Conservation (phyloP, 2,329 filamentous ascomycete species). For the Thermothelomyces thermophilus region DNA sequence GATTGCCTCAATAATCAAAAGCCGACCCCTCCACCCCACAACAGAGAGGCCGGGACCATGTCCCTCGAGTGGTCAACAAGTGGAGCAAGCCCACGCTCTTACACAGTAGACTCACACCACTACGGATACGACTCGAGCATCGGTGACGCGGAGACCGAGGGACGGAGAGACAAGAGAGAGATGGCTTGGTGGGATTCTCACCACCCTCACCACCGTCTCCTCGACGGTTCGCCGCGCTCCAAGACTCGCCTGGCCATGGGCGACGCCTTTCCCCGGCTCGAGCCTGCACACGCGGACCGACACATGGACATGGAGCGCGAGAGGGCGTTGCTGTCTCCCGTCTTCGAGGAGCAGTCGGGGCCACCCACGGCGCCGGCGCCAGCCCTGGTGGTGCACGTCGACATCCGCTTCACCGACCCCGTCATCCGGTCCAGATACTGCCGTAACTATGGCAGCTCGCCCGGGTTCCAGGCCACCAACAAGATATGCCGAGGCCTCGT, state of each 20-base stretch:
- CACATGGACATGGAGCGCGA: slow-evolving; percentile 20
- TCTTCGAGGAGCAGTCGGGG: slow-evolving; percentile 18
- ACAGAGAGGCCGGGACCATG: no score
- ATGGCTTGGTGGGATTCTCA: slow-evolving; percentile 25
- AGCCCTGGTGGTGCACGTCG: slow-evolving; percentile 37
- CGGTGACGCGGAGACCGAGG: no score
- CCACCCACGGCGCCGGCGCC: slow-evolving; percentile 13
- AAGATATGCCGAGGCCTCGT: slow-evolving; percentile 44
- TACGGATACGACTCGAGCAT: no score
- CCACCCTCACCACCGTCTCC: slow-evolving; percentile 7
- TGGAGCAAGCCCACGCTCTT: slow-evolving; percentile 3
- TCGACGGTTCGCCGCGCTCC: slow-evolving; percentile 9
- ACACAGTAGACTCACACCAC: neutral
- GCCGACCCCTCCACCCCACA: slow-evolving; percentile 6
- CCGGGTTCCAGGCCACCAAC: slow-evolving; percentile 37
- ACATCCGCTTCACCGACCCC: slow-evolving; percentile 41
- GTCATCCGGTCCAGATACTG: slow-evolving; percentile 37
- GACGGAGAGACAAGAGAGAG: neutral
- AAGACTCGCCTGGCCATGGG: slow-evolving; percentile 18
- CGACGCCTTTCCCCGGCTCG: slow-evolving; percentile 20
- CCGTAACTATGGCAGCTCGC: slow-evolving; percentile 42
- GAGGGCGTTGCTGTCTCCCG: slow-evolving; percentile 20
- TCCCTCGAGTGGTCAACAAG: neutral
- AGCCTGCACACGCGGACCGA: slow-evolving; percentile 8
- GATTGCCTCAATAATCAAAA: slow-evolving; percentile 7